Conservation (phyloP, 306 rosid species). For the Casuarina glauca region DNA sequence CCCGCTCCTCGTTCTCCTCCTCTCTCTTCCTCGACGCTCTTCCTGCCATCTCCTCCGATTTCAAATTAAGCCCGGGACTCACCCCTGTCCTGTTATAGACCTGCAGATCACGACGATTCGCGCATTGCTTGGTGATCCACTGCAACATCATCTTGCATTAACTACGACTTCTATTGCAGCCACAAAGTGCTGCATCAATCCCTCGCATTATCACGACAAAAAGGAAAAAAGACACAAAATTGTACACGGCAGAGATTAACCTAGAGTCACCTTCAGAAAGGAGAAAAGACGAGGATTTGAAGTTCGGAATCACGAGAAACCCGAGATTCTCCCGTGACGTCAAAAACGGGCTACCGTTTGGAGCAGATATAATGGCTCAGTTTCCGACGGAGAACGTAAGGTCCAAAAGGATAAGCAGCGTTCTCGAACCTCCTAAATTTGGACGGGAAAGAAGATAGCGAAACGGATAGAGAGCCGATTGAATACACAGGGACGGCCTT, state of each 20-base stretch:
- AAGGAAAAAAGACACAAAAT: neutral
- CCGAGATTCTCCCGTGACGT: neutral
- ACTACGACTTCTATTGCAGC: neutral
- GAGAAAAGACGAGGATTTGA: neutral
- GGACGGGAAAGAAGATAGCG: neutral
- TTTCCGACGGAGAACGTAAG: neutral
- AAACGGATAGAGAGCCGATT: neutral
- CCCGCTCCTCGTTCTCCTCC: slow-evolving; percentile 16
- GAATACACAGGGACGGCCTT: no score
- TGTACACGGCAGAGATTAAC: neutral
- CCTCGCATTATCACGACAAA: neutral
- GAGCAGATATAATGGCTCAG: neutral
- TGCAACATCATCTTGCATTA: neutral
- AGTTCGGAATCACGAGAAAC: neutral
- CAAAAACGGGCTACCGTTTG: neutral
- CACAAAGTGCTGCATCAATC: neutral
- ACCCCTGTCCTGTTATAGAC: neutral
- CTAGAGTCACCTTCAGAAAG: neutral
- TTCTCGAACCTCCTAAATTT: neutral
- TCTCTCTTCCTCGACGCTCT: slow-evolving; percentile 9
- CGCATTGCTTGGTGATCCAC: neutral
- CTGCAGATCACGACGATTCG: neutral
- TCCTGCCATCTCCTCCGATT: neutral
- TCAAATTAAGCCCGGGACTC: neutral
- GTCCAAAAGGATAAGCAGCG: neutral